Base-by-base conservation (phyloP, 164 flowering plant species). In the Stephania yunnanensis region DNA sequence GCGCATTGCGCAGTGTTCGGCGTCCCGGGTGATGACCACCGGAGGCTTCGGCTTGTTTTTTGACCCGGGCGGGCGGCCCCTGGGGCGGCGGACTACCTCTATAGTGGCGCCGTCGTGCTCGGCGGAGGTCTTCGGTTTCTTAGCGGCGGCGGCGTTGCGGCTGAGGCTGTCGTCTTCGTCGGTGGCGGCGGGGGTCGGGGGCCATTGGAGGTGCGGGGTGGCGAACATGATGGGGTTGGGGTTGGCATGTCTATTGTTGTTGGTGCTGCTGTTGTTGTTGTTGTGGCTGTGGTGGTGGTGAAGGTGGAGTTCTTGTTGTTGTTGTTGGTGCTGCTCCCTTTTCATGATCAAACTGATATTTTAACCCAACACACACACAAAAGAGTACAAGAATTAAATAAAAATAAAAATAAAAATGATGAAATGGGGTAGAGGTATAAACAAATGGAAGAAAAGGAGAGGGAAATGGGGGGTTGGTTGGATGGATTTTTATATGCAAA, bases 61-160 rank as follows among this genome's bases (percentile, higher is more conserved):
- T 45, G 95, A 91, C 1, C 95, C 95, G 12, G 92, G 95, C 1
- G 95, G 95, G 9, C 95, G 82, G 42, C 95, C 95, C 20, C 95
- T 75, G 6, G 92, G 91, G 6, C 91, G 80, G 15, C 90, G 77
- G 10, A 79, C 85, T 1, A 88, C 86, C 69, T 89, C 92, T 3
- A 88, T 87, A 70, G 87, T 66, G 15, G 91, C 87, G 1, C 92
- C 91, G 46, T 89, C 90, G 42, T 74, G 83, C 29, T 67, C 61
- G 8, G 29, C 58, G 0, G 10, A 17, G 5, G 20, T 74, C 31
- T 81, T 29, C 6, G 69, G n/a, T 22, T 76, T 71, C 58, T 63
- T 71, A 63, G 70, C 12, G 73, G 52, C 71, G 73, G 52, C 71
- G 13, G 66, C 20, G 29, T 25, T 81, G 20, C 79, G 80, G 77